A percentile compares a stretch with the other conserved stretches of the same genome.
These are phyloP conservation scores for Collybiopsis luxurians DNA, from an alignment of 768 basidiomycete genomes.

Conservation along the genomic window DNA sequence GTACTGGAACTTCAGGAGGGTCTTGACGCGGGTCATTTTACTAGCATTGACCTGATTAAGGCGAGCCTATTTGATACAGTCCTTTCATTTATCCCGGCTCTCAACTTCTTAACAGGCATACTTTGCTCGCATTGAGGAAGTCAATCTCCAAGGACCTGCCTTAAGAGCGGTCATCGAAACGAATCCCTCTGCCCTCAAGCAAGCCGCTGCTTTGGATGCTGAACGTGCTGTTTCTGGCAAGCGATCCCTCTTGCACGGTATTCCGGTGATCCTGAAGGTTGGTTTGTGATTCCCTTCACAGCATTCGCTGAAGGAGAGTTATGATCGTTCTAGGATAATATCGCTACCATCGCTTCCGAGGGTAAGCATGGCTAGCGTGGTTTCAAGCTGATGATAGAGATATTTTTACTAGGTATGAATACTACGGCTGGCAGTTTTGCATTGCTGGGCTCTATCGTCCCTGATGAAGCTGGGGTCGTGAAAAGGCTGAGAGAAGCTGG, in stretches of 20 bases:
- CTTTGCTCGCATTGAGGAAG: conserved; percentile 42
- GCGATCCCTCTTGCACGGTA: conserved; percentile 32
- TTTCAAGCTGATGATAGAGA: no score
- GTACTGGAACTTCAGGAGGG: conserved; percentile 36
- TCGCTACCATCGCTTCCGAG: conserved; percentile 27
- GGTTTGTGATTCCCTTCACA: no score
- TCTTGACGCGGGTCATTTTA: conserved; percentile 31
- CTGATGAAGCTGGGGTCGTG: conserved; percentile 31
- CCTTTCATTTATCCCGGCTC: neutral
- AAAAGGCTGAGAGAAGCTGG: conserved; percentile 29
- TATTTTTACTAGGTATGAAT: conserved; percentile 34
- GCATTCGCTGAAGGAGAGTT: neutral
- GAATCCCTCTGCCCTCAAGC: conserved; percentile 32
- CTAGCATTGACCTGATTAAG: conserved; percentile 39
- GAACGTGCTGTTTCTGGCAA: conserved; percentile 26
- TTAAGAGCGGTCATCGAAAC: conserved; percentile 38
- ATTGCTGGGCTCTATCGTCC: conserved; percentile 31
- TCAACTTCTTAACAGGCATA: conserved; percentile 28
- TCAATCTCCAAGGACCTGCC: conserved; percentile 33
- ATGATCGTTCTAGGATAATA: conserved; percentile 19
- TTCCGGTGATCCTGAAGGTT: conserved; percentile 33
- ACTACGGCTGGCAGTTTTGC: conserved; percentile 39
- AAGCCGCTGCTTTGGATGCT: conserved; percentile 31
- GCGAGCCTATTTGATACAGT: conserved; percentile 14
- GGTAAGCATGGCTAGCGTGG: conserved; percentile 13